Base-by-base conservation (phyloP, 768 basidiomycete species). In the Auriscalpium vulgare region DNA sequence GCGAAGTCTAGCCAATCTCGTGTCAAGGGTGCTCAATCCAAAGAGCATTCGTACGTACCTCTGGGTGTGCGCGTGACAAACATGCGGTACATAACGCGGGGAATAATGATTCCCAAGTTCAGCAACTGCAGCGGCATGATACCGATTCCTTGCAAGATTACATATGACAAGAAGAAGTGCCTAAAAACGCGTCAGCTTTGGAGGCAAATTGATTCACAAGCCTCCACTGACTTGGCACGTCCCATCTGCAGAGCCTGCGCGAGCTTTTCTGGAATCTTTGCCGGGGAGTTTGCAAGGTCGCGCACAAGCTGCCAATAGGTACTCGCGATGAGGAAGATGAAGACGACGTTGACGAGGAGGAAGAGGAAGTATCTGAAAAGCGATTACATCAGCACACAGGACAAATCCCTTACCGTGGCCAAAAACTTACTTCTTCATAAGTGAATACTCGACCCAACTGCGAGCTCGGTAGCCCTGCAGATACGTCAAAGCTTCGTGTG, bases 71-170 rank as follows among this genome's bases (percentile, higher is more conserved):
- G 79, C 2, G 93, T 94, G 61, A 83, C 76, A 62, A 97, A 87
- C 36, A 88, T 68, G 38, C 88, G 81, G 57, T 76, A 85, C 56
- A 95, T 74, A 37, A 86, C 68, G 4, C 90, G 81, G 2, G 93
- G 91, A 54, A 97, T 79, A 56, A 95, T 76, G 9, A 94, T 83
- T 8, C 94, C 95, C 9, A 97, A 74, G 65, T 97, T 97, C 21
- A 99, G 80, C 10, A 99, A 76, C 64, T 99, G 94, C 37, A 98
- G 72, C 4, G 97, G 97, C 89, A 97, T 95, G 65, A 98, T 84
- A 63, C 91, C 95, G 35, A 98, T 70, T 0, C 87, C 91, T 91
- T 93, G 90, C 4, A 91, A 76, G 51, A 91, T 85, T 14, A 91
- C 88, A 66, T 91, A 91, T 8, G 85, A 86, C 50, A 93, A 66